A percentile compares a stretch with the other conserved stretches of the same genome.
These are phyloP conservation scores for Myotisia sp. DNA, from an alignment of 2,329 filamentous ascomycete genomes.

Conservation along the genomic window DNA sequence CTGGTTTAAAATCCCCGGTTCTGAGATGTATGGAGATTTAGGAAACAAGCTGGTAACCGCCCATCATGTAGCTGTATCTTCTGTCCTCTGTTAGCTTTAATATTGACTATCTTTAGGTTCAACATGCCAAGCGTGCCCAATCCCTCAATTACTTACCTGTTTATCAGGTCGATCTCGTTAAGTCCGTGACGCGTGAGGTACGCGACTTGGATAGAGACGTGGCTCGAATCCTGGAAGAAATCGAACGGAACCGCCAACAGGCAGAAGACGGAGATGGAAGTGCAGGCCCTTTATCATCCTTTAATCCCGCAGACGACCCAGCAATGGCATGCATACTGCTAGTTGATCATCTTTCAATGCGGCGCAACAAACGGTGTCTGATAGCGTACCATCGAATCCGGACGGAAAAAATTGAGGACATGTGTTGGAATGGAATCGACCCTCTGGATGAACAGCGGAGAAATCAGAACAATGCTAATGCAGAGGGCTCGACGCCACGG, in stretches of 20 bases:
- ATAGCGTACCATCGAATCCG: conserved; percentile 86
- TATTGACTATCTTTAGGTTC: conserved; percentile 45
- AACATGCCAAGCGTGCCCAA: conserved; percentile 90
- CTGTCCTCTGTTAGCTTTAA: not conserved
- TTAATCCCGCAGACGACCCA: conserved; percentile 70
- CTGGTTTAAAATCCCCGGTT: no score
- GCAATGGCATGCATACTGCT: conserved; percentile 76
- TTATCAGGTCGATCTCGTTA: conserved; percentile 84
- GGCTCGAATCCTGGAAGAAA: conserved; percentile 61
- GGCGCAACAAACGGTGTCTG: conserved; percentile 87
- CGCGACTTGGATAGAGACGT: conserved; percentile 85
- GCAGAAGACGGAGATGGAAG: conserved; percentile 1
- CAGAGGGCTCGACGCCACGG: not conserved
- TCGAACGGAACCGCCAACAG: conserved; percentile 43
- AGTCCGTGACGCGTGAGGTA: conserved; percentile 75
- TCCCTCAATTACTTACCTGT: conserved; percentile 72
- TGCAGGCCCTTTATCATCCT: conserved; percentile 25
- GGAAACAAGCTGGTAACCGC: conserved; percentile 63
- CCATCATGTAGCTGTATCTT: not conserved
- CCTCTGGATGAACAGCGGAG: conserved; percentile 36
- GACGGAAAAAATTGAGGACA: conserved; percentile 79
- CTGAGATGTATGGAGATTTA: conserved; percentile 74
- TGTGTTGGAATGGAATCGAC: conserved; percentile 83
- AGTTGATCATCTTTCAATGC: conserved; percentile 88
- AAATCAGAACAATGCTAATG: conserved; percentile 1